A percentile compares a stretch with the other conserved stretches of the same genome.
phyloP scores from a whole-genome alignment of 2,329 filamentous ascomycete genomes.

The Gaeumannomyces tritici region DNA sequence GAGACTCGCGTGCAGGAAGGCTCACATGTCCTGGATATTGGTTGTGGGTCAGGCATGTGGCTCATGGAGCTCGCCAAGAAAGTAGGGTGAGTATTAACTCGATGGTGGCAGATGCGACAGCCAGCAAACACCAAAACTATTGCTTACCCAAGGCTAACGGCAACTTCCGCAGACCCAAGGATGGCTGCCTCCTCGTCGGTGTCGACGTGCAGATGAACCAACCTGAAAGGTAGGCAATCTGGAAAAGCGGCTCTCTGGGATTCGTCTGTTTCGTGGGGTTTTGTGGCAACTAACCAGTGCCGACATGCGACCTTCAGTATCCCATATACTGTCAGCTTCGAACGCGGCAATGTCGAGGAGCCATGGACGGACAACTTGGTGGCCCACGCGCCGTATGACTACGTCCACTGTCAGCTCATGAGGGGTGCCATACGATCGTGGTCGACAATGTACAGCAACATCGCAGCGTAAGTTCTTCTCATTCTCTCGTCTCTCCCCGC shows the following conservation, averaged over 20 bases:
- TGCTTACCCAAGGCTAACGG: neutral
- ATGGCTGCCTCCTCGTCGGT: neutral
- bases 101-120: no score
- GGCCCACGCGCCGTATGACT: conserved; percentile 55
- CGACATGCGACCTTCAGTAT: conserved; percentile 39
- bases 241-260: neutral
- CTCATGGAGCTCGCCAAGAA: neutral
- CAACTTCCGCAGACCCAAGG: neutral
- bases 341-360: conserved; percentile 68
- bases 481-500: neutral
- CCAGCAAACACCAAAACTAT: no score
- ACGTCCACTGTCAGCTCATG: conserved; percentile 76
- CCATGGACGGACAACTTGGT: conserved; percentile 45
- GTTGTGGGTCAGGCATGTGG: conserved; percentile 3
- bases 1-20: neutral
- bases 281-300: neutral
- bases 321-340: conserved; percentile 58
- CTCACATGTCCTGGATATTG: conserved; percentile 1
- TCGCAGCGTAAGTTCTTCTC: conserved; percentile 50
- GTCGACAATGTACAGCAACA: conserved; percentile 62
- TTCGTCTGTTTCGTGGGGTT: neutral
- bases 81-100: neutral
- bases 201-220: conserved; percentile 54
- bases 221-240: conserved; percentile 35
- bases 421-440: conserved; percentile 70